Evolutionary conservation across 805 yeast species (phyloP), one percentile per base, ranked within the genome.

Genomic region (Saccharomycopsis schoenii): DNA sequence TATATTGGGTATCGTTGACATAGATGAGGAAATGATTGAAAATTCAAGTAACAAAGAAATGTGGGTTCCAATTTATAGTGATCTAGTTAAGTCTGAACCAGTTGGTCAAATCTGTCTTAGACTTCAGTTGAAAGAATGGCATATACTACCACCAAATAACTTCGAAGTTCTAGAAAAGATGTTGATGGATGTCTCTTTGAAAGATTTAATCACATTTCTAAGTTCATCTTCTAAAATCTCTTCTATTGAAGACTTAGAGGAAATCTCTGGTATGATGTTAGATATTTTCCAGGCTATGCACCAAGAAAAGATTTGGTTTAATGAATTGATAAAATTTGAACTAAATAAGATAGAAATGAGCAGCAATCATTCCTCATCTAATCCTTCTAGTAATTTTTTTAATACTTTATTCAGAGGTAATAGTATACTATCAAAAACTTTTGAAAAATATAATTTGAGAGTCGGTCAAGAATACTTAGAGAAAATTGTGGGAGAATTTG

Each of bases 381-480:
- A 55, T 19, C 42, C 58, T 50, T 59, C 76, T 52, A 73, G 69
- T 57, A 80, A 81, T 64, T 71, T 83, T 2, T 79, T 81, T 65
- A 85, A 82, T 64, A 80, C 89, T 0, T 70, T 89, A 15, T 93
- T 93, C 68, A 78, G 99, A 66, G 97, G 97, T 0, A 88, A 89
- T 61, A 84, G 96, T 0, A 77, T 93, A 4, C 77, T 94, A 63
- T 85, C 97, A 0, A 89, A 89, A 69, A 79, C 96, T 0, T 70
- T 92, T 60, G 99, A 93, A 67, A 78, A 81, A 62, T 90, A 84
- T 68, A 85, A 88, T 69, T 77, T 86, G 50, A 75, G 93, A 67
- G 77, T 86, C 19, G 98, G 98, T 0, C 86, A 82, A 62, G 91
- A 86, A 62, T 89, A 89, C 68, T 70, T 94, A 40, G 87, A 86